Conservation (phyloP, 108 stramenopile species). For the Nitzschia sp. region DNA sequence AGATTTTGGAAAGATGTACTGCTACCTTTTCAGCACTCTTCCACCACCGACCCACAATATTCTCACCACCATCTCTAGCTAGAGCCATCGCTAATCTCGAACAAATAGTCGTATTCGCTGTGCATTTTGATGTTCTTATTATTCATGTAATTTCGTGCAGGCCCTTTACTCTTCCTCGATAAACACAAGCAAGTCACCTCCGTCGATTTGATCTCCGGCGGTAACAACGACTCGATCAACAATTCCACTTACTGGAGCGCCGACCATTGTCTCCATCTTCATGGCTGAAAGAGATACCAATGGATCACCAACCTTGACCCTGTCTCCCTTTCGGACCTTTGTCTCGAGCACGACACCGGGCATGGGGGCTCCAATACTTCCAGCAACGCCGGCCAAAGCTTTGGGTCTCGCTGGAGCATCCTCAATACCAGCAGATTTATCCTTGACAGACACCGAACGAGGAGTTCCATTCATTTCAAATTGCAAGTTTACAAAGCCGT, state of each 20-base stretch:
- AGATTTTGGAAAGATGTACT: constrained; percentile 87
- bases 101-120: too few relatives aligned
- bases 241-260: constrained; percentile 74
- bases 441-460: constrained; percentile 73
- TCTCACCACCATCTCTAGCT: background rate
- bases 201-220: constrained; percentile 85
- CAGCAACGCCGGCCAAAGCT: constrained; percentile 62
- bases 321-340: constrained; percentile 85
- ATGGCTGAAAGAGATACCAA: constrained; percentile 90
- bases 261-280: constrained; percentile 98
- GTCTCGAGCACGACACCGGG: constrained; percentile 94
- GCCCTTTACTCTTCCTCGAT: constrained; percentile 62
- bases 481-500: constrained; percentile 82
- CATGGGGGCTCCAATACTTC: constrained; percentile 92
- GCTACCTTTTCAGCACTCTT: constrained; percentile 21
- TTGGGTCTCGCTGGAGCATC: constrained; percentile 48
- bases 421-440: constrained; percentile 50
- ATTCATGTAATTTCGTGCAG: background rate
- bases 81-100: too few relatives aligned
- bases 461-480: constrained; percentile 95
- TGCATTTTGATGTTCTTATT: background rate
- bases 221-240: constrained; percentile 80
- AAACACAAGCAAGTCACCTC: constrained; percentile 90
- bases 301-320: constrained; percentile 87
- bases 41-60: background rate